Evolutionary conservation across 2,329 filamentous ascomycete genomes (phyloP), one percentile per base, ranked within the genome.

Genomic region (Trichophyton mentagrophytes): DNA sequence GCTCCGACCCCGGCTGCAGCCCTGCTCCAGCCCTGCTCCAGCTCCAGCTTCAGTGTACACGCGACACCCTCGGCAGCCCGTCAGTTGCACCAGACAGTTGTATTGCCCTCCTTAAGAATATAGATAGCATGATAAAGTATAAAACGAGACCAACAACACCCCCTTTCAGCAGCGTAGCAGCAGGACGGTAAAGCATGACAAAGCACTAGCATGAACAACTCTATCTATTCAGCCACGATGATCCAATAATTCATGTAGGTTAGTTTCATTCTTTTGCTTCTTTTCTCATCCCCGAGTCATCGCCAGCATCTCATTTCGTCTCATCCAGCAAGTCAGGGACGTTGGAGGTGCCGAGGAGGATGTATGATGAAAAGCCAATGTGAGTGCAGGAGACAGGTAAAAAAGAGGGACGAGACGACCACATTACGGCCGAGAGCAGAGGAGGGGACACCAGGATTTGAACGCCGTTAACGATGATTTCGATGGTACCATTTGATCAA

Each of bases 191-290:
- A 42, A n/a, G 15, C 38, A 53, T 7, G 40, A 30, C 17, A 61
- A 46, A 51, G 42, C 47, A 58, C 40, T 38, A 58, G 47, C 38
- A 56, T 49, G 27, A 33, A 36, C 57, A 59, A 57, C 30, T 61
- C 60, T 61, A 61, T 61, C 38, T 47, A 59, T 61, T 57, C 47
- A 61, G 47, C 58, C 20, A n/a, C 49, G 47, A 33, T 36, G 57
- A 51, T 51, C 47, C 47, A 51, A 25, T 13, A 25, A 27, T n/a
- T 51, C 47, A 51, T 13, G 25, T 20, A 11, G 27, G 42, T 46
- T 46, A 46, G 42, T 46, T 20, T 30, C 47, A 51, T 27, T 15
- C 47, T 15, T 25, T 20, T 25, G 9, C 47, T 6, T 11, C 47
- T 20, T 13, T 8, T 15, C 20, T 22, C 20, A 25, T 51, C 47